Base-by-base conservation (phyloP, 2,329 filamentous ascomycete species). In the Cadophora gregata region DNA sequence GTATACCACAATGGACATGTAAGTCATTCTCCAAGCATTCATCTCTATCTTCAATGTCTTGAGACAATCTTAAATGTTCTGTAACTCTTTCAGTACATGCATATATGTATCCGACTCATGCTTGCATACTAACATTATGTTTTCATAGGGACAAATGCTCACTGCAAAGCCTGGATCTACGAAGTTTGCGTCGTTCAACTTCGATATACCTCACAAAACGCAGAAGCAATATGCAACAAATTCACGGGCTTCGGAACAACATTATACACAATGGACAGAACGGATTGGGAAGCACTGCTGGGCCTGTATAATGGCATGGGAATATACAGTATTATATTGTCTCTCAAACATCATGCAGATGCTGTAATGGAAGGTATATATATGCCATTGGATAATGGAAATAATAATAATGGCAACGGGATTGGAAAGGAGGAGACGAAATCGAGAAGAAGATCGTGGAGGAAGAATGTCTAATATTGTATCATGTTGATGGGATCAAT, bases 1-100 rank as follows among this genome's bases (percentile, higher is more conserved):
- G 25, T n/a, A 61, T n/a, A 12, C 45, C 59, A 45, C 42, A 61
- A 19, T 61, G 59, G 47, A 62, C 48, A 14, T 62, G 42, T 47
- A 47, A 47, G 42, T 21, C 9, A 21, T 10, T 7, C 42, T 12
- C 6, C 3, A 8, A 47, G 6, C n/a, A 47, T n/a, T n/a, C n/a
- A n/a, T n/a, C n/a, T n/a, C n/a, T n/a, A n/a, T n/a, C n/a, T n/a
- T n/a, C n/a, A n/a, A n/a, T n/a, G n/a, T n/a, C n/a, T n/a, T n/a
- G n/a, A n/a, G n/a, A n/a, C n/a, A n/a, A n/a, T n/a, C n/a, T n/a
- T n/a, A n/a, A n/a, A n/a, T n/a, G n/a, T n/a, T n/a, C n/a, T n/a
- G n/a, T n/a, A n/a, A n/a, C n/a, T n/a, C n/a, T n/a, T n/a, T n/a
- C n/a, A n/a, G 31, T 10, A 33, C 31, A 6, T 33, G 5, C 10